Evolutionary conservation across 163 green algal species (phyloP), one percentile per base, ranked within the genome.

Genomic region (Scenedesmus sp.): DNA sequence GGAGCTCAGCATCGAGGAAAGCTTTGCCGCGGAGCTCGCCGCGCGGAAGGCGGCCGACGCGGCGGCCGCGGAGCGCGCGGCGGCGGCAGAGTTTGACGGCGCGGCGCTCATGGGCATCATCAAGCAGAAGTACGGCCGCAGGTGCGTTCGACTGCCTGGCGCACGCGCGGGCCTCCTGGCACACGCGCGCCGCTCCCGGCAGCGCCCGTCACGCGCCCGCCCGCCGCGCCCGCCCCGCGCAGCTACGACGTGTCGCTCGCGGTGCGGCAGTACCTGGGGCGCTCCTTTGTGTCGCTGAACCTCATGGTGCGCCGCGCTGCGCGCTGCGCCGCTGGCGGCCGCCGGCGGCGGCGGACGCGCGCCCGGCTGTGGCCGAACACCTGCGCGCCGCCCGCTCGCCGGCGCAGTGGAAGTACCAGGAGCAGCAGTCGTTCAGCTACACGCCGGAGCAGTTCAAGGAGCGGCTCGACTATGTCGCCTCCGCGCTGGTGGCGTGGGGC

Each of bases 221-320:
- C n/a, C n/a, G n/a, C n/a, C n/a, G n/a, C n/a, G n/a, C n/a, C n/a
- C n/a, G n/a, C n/a, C n/a, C n/a, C n/a, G n/a, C n/a, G n/a, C n/a
- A 83, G 64, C 15, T 89, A 87, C 53, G 85, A 89, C 64, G 56
- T 89, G 2, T 79, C 47, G 26, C 47, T 89, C 13, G 85, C 85
- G 31, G 56, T 73, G 42, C 71, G 84, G 28, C 70, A 58, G 7
- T 87, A 82, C 42, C 13, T 82, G 4, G 81, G 81, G 3, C 66
- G 57, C 28, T 14, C n/a, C 3, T 64, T 45, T 0, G 1, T 22
- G 11, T 18, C 29, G 42, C 28, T 45, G 10, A 20, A 64, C 11
- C n/a, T 24, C 29, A 26, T 45, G 56, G 13, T 28, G 51, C 51
- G 2, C n/a, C 17, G 20, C 54, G 17, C 1, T 62, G 0, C 22